Evolutionary conservation across 2,329 filamentous ascomycete genomes (phyloP).

Genomic region (Botryotinia globosa): DNA sequence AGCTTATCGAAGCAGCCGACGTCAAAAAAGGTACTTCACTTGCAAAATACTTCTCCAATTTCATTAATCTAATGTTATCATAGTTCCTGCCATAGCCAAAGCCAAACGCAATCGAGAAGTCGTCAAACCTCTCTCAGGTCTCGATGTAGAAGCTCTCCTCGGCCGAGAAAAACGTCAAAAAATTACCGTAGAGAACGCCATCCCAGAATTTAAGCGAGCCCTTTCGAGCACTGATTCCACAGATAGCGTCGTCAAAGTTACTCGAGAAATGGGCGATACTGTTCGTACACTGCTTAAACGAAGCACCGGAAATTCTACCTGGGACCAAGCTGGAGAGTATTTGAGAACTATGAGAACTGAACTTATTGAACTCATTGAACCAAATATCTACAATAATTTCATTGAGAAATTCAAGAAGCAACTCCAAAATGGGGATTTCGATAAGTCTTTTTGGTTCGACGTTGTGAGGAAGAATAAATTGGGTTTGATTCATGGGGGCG

Average conservation of each 20-base stretch:
- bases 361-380: conserved; percentile 71
- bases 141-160: conserved; percentile 83
- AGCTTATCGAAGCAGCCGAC: conserved; percentile 66
- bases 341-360: conserved; percentile 76
- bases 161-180: conserved; percentile 50
- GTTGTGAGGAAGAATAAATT: conserved; percentile 60
- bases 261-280: conserved; percentile 71
- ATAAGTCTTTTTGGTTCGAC: conserved; percentile 77
- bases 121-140: conserved; percentile 81
- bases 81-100: conserved; percentile 76
- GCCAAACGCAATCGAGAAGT: conserved; percentile 64
- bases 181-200: conserved; percentile 69
- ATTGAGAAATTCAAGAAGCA: conserved; percentile 68
- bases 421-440: conserved; percentile 65
- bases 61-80: background rate
- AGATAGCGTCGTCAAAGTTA: conserved; percentile 61
- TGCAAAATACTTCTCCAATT: background rate
- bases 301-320: conserved; percentile 73
- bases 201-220: conserved; percentile 86
- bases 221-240: conserved; percentile 60
- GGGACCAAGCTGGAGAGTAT: conserved; percentile 71
- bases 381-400: conserved; percentile 73
- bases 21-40: conserved; percentile 70
- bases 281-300: conserved; percentile 65
- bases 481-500: conserved; percentile 66